Conservation (phyloP, 441 rosid species). For the Gossypium gossypioides region DNA sequence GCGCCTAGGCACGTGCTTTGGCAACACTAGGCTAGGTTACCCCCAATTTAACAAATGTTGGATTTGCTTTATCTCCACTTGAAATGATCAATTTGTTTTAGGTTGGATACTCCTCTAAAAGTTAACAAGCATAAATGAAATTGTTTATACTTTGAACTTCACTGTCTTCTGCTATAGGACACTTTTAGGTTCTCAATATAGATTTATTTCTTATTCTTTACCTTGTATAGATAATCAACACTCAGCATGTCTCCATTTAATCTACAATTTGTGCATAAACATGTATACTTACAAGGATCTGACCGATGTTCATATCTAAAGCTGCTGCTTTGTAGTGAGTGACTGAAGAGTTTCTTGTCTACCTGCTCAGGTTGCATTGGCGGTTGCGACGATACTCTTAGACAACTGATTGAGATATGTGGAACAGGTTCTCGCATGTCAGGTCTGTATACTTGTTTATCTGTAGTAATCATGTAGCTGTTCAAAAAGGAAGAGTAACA, state of each 20-base stretch:
- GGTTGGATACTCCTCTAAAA: background rate
- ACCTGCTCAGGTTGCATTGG: slow-evolving; percentile 71
- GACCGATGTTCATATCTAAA: background rate
- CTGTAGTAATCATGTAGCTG: background rate
- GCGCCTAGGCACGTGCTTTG: background rate
- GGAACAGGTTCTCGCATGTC: slow-evolving; percentile 84
- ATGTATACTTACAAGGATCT: background rate
- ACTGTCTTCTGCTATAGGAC: background rate
- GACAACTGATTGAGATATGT: slow-evolving; percentile 74
- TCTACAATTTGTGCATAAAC: background rate
- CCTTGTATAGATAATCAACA: background rate
- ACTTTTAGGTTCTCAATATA: background rate
- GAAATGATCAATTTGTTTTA: background rate
- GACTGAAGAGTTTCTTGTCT: slow-evolving; percentile 13
- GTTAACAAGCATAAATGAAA: background rate
- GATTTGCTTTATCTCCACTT: background rate
- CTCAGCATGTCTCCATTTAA: background rate
- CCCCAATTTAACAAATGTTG: background rate
- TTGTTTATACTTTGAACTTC: background rate
- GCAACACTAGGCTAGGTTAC: background rate
- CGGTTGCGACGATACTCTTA: slow-evolving; percentile 77
- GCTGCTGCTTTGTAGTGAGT: background rate
- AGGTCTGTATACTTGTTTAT: slow-evolving; percentile 36
- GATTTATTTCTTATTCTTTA: background rate
- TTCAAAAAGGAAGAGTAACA: background rate